Conservation (phyloP, 179 eudicot species). For the Beta macrorhiza region DNA sequence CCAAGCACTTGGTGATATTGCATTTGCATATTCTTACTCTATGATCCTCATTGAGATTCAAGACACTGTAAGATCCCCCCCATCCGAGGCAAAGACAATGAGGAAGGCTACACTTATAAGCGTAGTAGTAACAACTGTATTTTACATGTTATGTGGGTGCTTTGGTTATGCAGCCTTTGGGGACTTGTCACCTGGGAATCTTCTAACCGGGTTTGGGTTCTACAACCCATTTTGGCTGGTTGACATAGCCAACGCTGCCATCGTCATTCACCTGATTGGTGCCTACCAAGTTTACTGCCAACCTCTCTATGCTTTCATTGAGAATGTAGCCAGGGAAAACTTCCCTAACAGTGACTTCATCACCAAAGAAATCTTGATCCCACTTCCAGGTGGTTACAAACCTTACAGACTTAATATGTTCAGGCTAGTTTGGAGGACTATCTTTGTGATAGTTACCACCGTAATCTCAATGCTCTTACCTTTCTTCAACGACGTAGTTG, state of each 20-base stretch:
- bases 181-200: constrained; percentile 36
- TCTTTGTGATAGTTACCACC: constrained; percentile 40
- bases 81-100: constrained; percentile 47
- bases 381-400: constrained; percentile 35
- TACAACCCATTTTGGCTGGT: constrained; percentile 52
- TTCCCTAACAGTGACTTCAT: constrained; percentile 36
- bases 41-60: constrained; percentile 52
- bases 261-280: constrained; percentile 43
- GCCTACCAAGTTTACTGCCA: constrained; percentile 47
- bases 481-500: constrained; percentile 46
- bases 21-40: constrained; percentile 52
- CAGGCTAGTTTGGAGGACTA: constrained; percentile 38
- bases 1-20: constrained; percentile 55
- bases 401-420: constrained; percentile 35
- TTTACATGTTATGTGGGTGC: constrained; percentile 47
- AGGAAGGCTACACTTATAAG: constrained; percentile 38
- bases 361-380: constrained; percentile 32
- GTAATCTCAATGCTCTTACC: constrained; percentile 42
- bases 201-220: constrained; percentile 48
- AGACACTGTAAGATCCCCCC: constrained; percentile 43
- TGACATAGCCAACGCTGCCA: constrained; percentile 43
- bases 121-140: constrained; percentile 33
- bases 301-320: constrained; percentile 40
- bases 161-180: constrained; percentile 51
- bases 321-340: constrained; percentile 21